Evolutionary conservation across 768 basidiomycete species (phyloP).

Genomic region (Pholiota microspora): DNA sequence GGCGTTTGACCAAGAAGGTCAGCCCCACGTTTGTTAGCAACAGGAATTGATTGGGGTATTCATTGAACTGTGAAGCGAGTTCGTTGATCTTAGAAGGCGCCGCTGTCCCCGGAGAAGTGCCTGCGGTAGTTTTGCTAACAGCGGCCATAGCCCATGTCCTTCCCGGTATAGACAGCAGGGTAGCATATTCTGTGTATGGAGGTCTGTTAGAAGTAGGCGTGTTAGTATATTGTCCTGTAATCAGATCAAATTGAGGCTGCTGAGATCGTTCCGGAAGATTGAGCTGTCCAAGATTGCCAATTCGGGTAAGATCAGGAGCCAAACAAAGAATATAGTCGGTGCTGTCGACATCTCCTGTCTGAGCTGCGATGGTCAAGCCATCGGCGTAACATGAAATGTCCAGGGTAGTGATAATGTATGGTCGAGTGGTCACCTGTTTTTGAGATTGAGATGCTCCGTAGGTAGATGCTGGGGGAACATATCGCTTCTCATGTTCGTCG

Average conservation of each 20-base stretch:
- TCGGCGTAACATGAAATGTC: constrained; percentile 65
- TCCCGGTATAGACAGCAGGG: constrained; percentile 75
- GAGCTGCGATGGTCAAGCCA: constrained; percentile 69
- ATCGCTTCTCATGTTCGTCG: constrained; percentile 58
- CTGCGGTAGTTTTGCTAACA: constrained; percentile 33
- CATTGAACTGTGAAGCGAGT: constrained; percentile 78
- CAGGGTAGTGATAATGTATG: constrained; percentile 57
- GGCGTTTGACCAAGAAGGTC: constrained; percentile 75
- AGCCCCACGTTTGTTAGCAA: constrained; percentile 86
- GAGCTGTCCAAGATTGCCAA: constrained; percentile 69
- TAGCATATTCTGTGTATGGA: constrained; percentile 75
- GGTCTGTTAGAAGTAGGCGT: constrained; percentile 42
- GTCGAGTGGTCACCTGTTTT: constrained; percentile 45
- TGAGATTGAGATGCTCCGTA: constrained; percentile 49
- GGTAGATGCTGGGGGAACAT: constrained; percentile 42
- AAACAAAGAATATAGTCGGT: constrained; percentile 74
- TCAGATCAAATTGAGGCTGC: constrained; percentile 37
- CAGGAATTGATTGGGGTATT: constrained; percentile 76
- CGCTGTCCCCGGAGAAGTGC: constrained; percentile 38
- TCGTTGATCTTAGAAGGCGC: constrained; percentile 69
- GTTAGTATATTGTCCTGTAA: constrained; percentile 34
- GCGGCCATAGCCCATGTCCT: constrained; percentile 82
- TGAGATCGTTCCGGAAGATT: constrained; percentile 44
- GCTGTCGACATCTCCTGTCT: constrained; percentile 71
- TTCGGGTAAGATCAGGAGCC: constrained; percentile 72